Evolutionary conservation across 225 moss, liverwort and hornwort genomes (phyloP), one percentile per base, ranked within the genome.

Genomic region (Neckera pumila): DNA sequence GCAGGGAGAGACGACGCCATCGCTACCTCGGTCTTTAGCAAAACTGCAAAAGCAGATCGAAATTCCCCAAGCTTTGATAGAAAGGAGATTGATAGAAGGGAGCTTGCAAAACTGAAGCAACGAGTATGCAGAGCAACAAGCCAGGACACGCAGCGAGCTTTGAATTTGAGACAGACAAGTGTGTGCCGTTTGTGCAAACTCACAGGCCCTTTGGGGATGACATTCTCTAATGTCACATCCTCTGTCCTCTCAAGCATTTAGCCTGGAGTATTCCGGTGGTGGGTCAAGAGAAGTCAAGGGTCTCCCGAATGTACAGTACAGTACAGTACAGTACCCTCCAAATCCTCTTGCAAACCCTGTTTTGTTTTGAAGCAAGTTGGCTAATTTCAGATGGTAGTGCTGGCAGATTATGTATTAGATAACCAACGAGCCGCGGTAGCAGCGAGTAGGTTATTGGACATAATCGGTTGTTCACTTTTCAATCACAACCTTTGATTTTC

Each of bases 1-100:
- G 81, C 54, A 47, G 87, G 89, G 67, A 91, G 74, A 6, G 92
- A 79, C 51, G 90, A 87, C 89, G 92, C 92, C 95, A 92, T 92
- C 65, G 60, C 90, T 80, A 47, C 1, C 70, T 38, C 54, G 31
- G 40, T 36, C 49, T 47, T 60, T 6, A 4, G 4, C 71, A 18
- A 15, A 66, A 14, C n/a, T 22, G 77, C 74, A 51, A 16, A 56
- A 36, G 19, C 63, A n/a, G 59, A 43, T 64, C 54, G 20, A n/a
- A 63, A 20, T 38, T 43, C 38, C 26, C 34, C 56, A 36, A 56
- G 9, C 65, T 51, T 64, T 28, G 51, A 15, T 63, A 63, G 21
- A 38, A 27, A 4, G 13, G 21, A 20, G 51, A 11, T 61, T 21
- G 49, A 56, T 21, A 36, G 5, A 30, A 23, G 47, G 16, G 36